Evolutionary conservation across 148 eudicot genomes (phyloP).

Genomic region (Chenopodium formosanum): DNA sequence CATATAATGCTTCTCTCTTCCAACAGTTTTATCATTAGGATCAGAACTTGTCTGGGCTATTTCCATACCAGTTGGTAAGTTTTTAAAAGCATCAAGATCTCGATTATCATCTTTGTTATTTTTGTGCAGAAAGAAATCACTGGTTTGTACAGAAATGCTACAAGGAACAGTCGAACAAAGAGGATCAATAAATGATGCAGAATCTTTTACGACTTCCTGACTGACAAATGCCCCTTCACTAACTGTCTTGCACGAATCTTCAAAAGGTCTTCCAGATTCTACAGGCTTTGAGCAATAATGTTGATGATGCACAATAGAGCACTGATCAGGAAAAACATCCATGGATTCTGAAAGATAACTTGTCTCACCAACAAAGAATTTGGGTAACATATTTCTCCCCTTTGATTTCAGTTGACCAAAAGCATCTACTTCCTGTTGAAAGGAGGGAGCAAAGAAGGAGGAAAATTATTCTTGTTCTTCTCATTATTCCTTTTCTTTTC

Average conservation of each 20-base stretch:
- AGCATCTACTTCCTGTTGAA: slow-evolving; percentile 36
- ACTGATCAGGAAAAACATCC: slow-evolving; percentile 61
- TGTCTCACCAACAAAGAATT: slow-evolving; percentile 47
- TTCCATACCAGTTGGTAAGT: slow-evolving; percentile 16
- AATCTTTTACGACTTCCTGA: slow-evolving; percentile 47
- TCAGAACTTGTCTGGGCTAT: slow-evolving; percentile 25
- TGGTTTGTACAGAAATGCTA: slow-evolving; percentile 54
- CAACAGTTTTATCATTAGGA: slow-evolving; percentile 25
- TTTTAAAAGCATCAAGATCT: slow-evolving; percentile 22
- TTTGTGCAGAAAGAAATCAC: slow-evolving; percentile 24
- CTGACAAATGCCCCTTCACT: slow-evolving; percentile 31
- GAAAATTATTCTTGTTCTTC: neutral
- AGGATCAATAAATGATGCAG: slow-evolving; percentile 57
- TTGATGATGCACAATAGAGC: slow-evolving; percentile 51
- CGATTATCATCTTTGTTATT: slow-evolving; percentile 20
- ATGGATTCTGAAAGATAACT: slow-evolving; percentile 86
- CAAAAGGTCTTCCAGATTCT: slow-evolving; percentile 43
- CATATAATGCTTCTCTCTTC: slow-evolving; percentile 23
- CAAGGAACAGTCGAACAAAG: slow-evolving; percentile 94
- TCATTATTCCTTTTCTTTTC: neutral
- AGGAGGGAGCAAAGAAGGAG: slow-evolving; percentile 6
- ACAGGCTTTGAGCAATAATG: slow-evolving; percentile 39
- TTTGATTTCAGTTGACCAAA: slow-evolving; percentile 22
- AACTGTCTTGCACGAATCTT: slow-evolving; percentile 33
- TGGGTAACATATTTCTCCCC: slow-evolving; percentile 27